Conservation (phyloP, 2,329 filamentous ascomycete species). For the Trichoderma koningii region DNA sequence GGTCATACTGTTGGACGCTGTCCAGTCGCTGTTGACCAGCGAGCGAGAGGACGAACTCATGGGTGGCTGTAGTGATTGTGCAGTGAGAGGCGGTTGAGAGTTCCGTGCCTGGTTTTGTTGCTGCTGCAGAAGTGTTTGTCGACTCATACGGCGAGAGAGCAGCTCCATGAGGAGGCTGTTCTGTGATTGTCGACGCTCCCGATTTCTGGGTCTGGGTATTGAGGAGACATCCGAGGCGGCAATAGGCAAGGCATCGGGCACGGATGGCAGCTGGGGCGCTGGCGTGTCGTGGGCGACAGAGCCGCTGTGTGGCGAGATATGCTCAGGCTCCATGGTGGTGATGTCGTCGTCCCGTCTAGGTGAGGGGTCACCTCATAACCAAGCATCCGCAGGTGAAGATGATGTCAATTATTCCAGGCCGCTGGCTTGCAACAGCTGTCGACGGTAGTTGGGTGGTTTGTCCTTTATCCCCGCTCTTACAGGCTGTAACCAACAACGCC, state of each 20-base stretch:
- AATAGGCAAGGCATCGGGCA: slow-evolving; percentile 18
- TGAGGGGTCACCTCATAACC: slow-evolving; percentile 14
- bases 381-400: slow-evolving; percentile 8
- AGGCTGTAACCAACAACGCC: not conserved
- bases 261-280: not conserved
- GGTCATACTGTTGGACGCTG: not conserved
- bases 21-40: not conserved
- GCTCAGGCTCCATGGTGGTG: slow-evolving; percentile 13
- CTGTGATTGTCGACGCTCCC: slow-evolving; percentile 1
- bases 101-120: slow-evolving; percentile 17
- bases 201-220: slow-evolving; percentile 1
- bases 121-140: slow-evolving; percentile 23
- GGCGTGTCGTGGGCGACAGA: slow-evolving; percentile 1
- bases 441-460: not conserved
- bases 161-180: slow-evolving; percentile 22
- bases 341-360: slow-evolving; percentile 17
- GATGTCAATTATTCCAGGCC: not conserved
- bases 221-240: not conserved
- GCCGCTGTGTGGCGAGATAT: not conserved
- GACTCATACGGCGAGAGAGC: slow-evolving; percentile 24
- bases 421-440: not conserved
- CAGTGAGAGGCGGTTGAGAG: slow-evolving; percentile 2
- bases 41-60: not conserved
- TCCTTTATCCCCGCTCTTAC: not conserved
- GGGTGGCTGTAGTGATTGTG: not conserved